Base-by-base conservation (phyloP, 768 basidiomycete genomes). In the Dentipellis sp. region DNA sequence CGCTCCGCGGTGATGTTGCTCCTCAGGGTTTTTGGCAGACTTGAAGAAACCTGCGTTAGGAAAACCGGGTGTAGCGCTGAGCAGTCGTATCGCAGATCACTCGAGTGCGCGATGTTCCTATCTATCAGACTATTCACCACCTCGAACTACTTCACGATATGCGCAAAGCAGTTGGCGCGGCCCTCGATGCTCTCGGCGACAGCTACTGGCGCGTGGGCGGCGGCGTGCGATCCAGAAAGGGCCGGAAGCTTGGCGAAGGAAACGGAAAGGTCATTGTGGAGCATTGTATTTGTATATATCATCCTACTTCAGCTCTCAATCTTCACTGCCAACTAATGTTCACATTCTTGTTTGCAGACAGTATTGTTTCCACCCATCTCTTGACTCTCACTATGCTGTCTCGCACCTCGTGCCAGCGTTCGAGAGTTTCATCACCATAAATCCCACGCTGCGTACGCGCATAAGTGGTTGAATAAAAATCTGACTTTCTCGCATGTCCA, bases 131-230 rank as follows among this genome's bases (percentile, higher is more conserved):
- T 0, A 76, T 86, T 16, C 74, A 78, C 45, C 92, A 88, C 64
- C 66, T 93, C 59, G 79, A 86, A 55, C 75, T 78, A 53, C 70
- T 93, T 2, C 86, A 87, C 0, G 79, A 84, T 51, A 85, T 91
- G 3, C 77, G 82, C 54, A 75, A 72, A 16, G 88, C 86, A 1
- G 87, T 84, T 10, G 78, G 78, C 1, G 74, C 86, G 1, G 82
- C 84, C 0, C 71, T 92, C 38, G 66, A 81, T 40, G 79, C 82
- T 1, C 77, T 93, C 0, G 90, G 90, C 0, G 90, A 93, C 58
- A 90, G 90, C 9, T 92, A 92, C 61, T 92, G 91, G 90, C 88
- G 81, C 69, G 91, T 93, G 90, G 91, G 91, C 3, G 88, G 89
- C 58, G 89, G 88, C 5, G 76, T 88, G 19, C 76, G 78, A 62